Conservation (phyloP, 2,329 filamentous ascomycete genomes). For the Dothiorella sarmentorum region DNA sequence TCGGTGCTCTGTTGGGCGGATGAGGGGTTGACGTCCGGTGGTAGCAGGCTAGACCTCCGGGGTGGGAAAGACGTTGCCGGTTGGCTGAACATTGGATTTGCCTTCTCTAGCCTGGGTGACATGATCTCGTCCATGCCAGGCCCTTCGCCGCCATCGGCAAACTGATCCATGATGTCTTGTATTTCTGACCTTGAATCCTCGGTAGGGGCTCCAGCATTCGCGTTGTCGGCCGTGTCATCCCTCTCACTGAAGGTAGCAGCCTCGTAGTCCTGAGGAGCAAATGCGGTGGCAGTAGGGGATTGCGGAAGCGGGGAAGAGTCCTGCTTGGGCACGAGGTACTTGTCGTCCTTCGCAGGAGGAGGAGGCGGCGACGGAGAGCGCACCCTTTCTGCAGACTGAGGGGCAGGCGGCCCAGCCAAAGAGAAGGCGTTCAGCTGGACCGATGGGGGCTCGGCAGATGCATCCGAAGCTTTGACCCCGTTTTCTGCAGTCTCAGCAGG, state of each 20-base stretch:
- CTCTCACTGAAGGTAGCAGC: constrained; percentile 26
- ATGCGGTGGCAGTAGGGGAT: background rate
- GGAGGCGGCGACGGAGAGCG: constrained; percentile 5
- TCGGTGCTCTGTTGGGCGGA: constrained; percentile 25
- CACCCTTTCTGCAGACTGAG: background rate
- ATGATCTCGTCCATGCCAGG: constrained; percentile 80
- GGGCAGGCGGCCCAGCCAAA: background rate
- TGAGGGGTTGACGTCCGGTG: constrained; percentile 33
- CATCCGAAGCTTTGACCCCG: background rate
- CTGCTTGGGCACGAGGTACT: background rate
- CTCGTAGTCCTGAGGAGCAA: constrained; percentile 9
- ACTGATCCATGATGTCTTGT: constrained; percentile 96
- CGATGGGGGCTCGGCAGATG: background rate
- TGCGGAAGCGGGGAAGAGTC: background rate
- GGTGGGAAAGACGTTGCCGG: constrained; percentile 71
- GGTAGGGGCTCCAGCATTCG: constrained; percentile 49
- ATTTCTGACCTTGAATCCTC: constrained; percentile 78
- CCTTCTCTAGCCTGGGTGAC: constrained; percentile 80
- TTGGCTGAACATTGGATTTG: constrained; percentile 71
- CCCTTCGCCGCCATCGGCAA: constrained; percentile 69
- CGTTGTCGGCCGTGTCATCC: constrained; percentile 29
- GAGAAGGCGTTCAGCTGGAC: background rate
- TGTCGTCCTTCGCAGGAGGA: constrained; percentile 13
- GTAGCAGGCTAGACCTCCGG: constrained; percentile 78
- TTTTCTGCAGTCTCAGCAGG: background rate